Conservation (phyloP, 2,329 filamentous ascomycete species). For the Claviceps fusiformis region DNA sequence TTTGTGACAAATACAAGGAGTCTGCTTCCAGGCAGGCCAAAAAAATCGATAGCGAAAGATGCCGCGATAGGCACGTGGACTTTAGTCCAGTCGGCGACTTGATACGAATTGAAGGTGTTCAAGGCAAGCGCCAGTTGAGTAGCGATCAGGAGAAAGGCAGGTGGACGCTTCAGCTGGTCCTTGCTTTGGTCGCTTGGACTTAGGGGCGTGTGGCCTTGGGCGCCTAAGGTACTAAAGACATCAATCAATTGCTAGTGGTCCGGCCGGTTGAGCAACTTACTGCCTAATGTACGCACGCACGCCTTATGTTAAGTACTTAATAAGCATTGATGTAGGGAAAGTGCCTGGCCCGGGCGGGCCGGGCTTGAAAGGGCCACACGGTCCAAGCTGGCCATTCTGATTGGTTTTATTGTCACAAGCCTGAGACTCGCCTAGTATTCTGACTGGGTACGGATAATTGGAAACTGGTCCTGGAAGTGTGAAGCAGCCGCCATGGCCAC, state of each 20-base stretch:
- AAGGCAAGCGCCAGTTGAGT: background rate
- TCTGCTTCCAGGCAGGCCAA: constrained; percentile 26
- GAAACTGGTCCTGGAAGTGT: background rate
- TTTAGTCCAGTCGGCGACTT: background rate
- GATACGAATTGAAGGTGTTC: background rate
- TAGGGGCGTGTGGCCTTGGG: background rate
- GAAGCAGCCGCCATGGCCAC: background rate
- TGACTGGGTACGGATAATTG: background rate
- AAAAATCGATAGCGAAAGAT: constrained; percentile 4
- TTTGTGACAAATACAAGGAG: constrained; percentile 17
- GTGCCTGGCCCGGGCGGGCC: background rate
- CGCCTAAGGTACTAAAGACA: background rate
- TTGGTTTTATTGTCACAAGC: background rate
- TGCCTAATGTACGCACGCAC: too few species aligned
- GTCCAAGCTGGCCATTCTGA: background rate
- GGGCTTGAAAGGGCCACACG: background rate
- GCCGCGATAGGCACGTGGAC: constrained; percentile 1
- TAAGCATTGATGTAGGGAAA: background rate
- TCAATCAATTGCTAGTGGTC: background rate
- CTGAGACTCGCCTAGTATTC: background rate
- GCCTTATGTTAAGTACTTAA: too few species aligned
- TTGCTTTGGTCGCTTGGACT: background rate
- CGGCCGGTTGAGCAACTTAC: background rate
- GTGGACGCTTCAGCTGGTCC: background rate
- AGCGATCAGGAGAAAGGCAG: background rate